Percentiles rank a stretch among this genome's conserved stretches.
Conservation (phyloP, 1,139 yeast genomes). For the Taphrina pruni region DNA sequence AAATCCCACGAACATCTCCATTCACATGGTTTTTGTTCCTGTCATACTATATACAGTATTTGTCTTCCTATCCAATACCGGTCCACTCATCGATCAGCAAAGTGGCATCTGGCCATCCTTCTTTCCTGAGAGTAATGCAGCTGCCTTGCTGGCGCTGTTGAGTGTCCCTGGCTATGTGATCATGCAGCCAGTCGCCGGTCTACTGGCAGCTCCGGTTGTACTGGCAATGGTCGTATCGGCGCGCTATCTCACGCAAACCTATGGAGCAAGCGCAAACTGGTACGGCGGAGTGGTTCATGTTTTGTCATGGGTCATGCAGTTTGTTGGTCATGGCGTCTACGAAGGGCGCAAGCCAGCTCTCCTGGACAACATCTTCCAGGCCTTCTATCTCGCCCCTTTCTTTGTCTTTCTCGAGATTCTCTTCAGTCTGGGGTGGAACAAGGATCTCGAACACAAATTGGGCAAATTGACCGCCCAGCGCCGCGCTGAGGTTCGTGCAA, state of each 20-base stretch:
- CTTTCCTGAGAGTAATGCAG: constrained; percentile 55
- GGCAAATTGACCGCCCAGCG: constrained; percentile 16
- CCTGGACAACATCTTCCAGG: constrained; percentile 79
- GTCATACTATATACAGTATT: constrained; percentile 66
- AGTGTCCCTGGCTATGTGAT: constrained; percentile 57
- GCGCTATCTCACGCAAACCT: constrained; percentile 45
- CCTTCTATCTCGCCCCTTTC: constrained; percentile 87
- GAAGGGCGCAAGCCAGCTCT: constrained; percentile 89
- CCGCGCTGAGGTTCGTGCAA: constrained; percentile 11
- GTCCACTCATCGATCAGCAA: constrained; percentile 46
- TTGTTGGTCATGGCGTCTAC: constrained; percentile 82
- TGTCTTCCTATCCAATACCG: constrained; percentile 53
- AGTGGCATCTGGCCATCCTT: constrained; percentile 42
- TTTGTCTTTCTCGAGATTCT: constrained; percentile 82
- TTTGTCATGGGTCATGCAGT: constrained; percentile 80
- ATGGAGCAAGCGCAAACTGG: constrained; percentile 49
- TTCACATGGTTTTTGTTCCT: constrained; percentile 84
- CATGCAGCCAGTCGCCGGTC: constrained; percentile 56
- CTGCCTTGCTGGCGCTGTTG: constrained; percentile 54
- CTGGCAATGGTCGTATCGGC: constrained; percentile 48
- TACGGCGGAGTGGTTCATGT: constrained; percentile 47
- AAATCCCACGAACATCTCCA: constrained; percentile 68
- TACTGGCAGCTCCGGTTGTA: constrained; percentile 54
- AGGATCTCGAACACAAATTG: constrained; percentile 20
- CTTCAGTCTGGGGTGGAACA: constrained; percentile 63